Evolutionary conservation across 2,329 filamentous ascomycete genomes (phyloP), one percentile per base, ranked within the genome.

Genomic region (Penicillium sumatraense): DNA sequence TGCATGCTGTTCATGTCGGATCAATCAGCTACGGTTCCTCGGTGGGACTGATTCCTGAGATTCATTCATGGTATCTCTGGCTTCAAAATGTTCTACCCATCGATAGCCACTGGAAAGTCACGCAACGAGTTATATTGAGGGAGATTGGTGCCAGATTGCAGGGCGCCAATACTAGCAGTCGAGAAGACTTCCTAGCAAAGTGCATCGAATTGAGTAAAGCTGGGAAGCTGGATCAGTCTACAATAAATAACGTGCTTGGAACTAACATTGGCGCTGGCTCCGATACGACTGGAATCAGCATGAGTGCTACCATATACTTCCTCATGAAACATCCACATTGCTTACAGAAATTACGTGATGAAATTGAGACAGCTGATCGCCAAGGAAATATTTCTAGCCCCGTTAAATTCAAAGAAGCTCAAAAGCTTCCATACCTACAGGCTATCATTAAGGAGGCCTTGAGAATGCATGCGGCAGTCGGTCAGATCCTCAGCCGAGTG

Each of bases 401-500:
- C 1, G 47, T 60, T 20, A 60, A 49, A 1, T 65, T 54, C n/a
- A 29, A 53, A 10, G 62, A 67, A 42, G 55, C 57, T 10, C 47
- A 54, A 3, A 57, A 56, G 10, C 57, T 72, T 23, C 60, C 62
- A 2, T 72, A 67, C 46, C 50, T 71, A 2, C 56, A 65, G 13
- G 68, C 69, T n/a, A 54, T 51, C 23, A 60, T 70, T 14, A 67
- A 68, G 45, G 69, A 70, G 55, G 51, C 57, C 1, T 46, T 65
- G 7, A 56, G 68, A 2, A 26, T 68, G 14, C 63, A 65, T 51
- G 64, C 67, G 1, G 79, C 80, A 0, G 72, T 78, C 0, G 72
- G 72, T 2, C 75, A 59, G 72, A 40, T 29, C 13, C 18, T 56
- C 4, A 16, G 38, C 6, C 18, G 54, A 23, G 26, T 53, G 5